Evolutionary conservation across 345 rosid species (phyloP).

Genomic region (Arabidopsis arenosa): DNA sequence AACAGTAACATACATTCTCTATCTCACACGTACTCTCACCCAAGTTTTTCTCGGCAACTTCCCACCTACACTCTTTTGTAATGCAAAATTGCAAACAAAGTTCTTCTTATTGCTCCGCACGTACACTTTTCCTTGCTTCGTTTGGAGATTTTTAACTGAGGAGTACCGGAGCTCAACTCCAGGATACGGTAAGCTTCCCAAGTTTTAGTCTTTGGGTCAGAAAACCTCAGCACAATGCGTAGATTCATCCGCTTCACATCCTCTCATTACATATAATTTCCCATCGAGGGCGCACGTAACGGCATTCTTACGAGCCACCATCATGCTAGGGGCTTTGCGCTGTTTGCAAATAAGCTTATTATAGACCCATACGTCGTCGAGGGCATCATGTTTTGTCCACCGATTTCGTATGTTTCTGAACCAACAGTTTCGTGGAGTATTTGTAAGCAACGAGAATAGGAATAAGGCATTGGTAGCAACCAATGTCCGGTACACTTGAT

Average conservation of each 20-base stretch:
- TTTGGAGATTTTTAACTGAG: neutral
- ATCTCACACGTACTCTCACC: neutral
- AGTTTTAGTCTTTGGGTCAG: slow-evolving; percentile 3
- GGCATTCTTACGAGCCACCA: neutral
- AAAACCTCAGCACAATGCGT: slow-evolving; percentile 6
- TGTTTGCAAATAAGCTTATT: neutral
- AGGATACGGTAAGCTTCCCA: slow-evolving; percentile 23
- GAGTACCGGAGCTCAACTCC: slow-evolving; percentile 12
- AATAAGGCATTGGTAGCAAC: slow-evolving; percentile 14
- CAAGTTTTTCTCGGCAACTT: neutral
- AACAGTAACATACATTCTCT: neutral
- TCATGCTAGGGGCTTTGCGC: neutral
- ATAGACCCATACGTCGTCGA: neutral
- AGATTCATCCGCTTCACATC: neutral
- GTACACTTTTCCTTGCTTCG: neutral
- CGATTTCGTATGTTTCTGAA: neutral
- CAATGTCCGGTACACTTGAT: slow-evolving; percentile 3
- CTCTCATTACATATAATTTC: slow-evolving; percentile 30
- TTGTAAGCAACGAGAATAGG: neutral
- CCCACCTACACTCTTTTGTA: neutral
- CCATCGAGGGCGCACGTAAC: neutral
- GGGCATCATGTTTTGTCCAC: neutral
- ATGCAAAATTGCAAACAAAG: neutral
- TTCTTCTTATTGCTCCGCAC: neutral
- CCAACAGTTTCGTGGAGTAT: neutral